Percentiles rank a stretch among this genome's conserved stretches.
These are phyloP conservation scores for Cairneyella variabilis DNA, from an alignment of 495 filamentous ascomycete species.

Conservation along the genomic window DNA sequence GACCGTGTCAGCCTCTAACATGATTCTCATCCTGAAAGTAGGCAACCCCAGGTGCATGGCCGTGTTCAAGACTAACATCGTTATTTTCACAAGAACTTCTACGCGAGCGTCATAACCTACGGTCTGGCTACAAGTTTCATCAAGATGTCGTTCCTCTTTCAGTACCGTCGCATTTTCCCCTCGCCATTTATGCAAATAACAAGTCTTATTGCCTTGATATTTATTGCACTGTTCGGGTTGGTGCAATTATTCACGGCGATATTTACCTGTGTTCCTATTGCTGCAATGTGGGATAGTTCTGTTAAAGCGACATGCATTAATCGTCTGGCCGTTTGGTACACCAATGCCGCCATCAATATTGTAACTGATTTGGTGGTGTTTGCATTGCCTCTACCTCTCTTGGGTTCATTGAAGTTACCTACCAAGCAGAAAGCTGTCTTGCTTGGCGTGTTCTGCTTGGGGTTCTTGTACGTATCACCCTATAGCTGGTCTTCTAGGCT, in stretches of 20 bases:
- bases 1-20: too few species aligned
- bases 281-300: conserved; percentile 32
- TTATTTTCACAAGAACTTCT: conserved; percentile 30
- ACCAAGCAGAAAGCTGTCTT: conserved; percentile 30
- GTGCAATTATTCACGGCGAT: conserved; percentile 37
- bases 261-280: conserved; percentile 35
- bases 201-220: conserved; percentile 23
- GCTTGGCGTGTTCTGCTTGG: conserved; percentile 34
- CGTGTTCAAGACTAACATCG: too few species aligned
- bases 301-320: conserved; percentile 33
- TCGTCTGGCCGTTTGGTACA: conserved; percentile 36
- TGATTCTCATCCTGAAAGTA: too few species aligned
- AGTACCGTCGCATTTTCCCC: conserved; percentile 39
- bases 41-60: too few species aligned
- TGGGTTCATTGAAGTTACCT: conserved; percentile 37
- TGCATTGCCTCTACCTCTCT: conserved; percentile 29
- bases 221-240: conserved; percentile 36
- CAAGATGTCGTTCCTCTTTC: conserved; percentile 39
- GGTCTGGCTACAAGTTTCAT: conserved; percentile 35
- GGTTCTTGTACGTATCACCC: conserved; percentile 31
- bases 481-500: too few species aligned
- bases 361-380: conserved; percentile 25
- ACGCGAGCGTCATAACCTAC: conserved; percentile 41
- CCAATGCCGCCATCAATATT: conserved; percentile 27
- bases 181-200: background rate